Conservation (phyloP, 768 basidiomycete genomes). For the Boletus bicolor region DNA sequence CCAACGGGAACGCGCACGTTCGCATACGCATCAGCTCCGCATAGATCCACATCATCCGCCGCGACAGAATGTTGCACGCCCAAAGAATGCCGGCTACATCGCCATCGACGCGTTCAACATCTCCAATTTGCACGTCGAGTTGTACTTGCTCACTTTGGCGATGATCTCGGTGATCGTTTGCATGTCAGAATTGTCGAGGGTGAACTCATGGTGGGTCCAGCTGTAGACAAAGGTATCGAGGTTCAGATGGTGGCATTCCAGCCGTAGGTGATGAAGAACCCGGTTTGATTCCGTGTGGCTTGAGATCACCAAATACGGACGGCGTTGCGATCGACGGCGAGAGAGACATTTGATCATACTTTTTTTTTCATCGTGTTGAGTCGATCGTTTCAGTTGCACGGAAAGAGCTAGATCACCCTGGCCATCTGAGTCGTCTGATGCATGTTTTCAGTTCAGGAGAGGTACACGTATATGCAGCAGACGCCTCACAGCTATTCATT, state of each 20-base stretch:
- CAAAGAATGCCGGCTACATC: too few species aligned
- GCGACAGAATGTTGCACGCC: too few species aligned
- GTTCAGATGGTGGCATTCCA: conserved; percentile 44
- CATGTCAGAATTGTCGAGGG: too few species aligned
- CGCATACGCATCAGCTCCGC: too few species aligned
- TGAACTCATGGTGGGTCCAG: too few species aligned
- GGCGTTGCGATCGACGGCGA: neutral
- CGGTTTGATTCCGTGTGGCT: neutral
- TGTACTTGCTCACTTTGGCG: too few species aligned
- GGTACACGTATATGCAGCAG: neutral
- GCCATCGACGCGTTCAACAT: too few species aligned
- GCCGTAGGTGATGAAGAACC: conserved; percentile 42
- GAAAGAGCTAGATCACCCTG: neutral
- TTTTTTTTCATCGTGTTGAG: neutral
- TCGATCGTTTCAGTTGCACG: too few species aligned
- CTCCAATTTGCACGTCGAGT: too few species aligned
- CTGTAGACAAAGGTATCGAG: conserved; percentile 49
- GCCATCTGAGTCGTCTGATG: neutral
- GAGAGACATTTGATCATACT: neutral
- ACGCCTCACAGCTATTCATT: neutral
- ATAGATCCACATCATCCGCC: too few species aligned
- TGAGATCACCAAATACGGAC: neutral
- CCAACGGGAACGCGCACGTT: too few species aligned
- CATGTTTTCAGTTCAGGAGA: neutral
- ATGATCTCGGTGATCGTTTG: too few species aligned